A percentile compares a stretch with the other conserved stretches of the same genome.
These are phyloP conservation scores for Periconia macrospinosa DNA, from an alignment of 2,329 filamentous ascomycete genomes.

Conservation along the genomic window DNA sequence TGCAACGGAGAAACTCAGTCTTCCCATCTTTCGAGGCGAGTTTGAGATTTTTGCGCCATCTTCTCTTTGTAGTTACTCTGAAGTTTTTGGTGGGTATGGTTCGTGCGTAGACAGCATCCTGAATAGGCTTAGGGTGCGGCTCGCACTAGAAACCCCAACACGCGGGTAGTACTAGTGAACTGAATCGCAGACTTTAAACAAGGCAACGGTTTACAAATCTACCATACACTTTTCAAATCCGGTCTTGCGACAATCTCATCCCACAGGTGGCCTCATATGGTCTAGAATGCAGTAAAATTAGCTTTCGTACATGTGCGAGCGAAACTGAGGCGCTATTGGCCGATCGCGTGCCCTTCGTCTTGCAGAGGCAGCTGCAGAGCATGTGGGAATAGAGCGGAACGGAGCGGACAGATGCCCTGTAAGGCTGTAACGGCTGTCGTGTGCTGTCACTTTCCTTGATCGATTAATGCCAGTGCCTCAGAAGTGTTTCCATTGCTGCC, in stretches of 20 bases:
- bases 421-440: not conserved
- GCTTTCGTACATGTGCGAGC: not conserved
- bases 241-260: not conserved
- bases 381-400: not conserved
- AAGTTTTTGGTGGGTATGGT: not conserved
- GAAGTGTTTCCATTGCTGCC: not conserved
- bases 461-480: not conserved
- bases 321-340: not conserved
- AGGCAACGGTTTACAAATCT: not conserved
- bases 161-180: too few species aligned
- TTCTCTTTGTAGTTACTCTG: too few species aligned
- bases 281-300: not conserved
- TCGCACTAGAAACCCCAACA: not conserved
- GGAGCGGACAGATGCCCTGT: not conserved
- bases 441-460: not conserved
- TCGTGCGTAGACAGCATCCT: not conserved
- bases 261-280: not conserved
- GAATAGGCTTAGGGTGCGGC: not conserved
- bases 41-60: not conserved
- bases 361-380: too few species aligned
- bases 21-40: not conserved
- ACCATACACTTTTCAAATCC: not conserved
- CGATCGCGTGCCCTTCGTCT: not conserved
- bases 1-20: not conserved
- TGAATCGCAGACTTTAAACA: not conserved